These are phyloP conservation scores for Phytophthora idaei DNA, from an alignment of 352 stramenopile genomes.

Conservation along the genomic window DNA sequence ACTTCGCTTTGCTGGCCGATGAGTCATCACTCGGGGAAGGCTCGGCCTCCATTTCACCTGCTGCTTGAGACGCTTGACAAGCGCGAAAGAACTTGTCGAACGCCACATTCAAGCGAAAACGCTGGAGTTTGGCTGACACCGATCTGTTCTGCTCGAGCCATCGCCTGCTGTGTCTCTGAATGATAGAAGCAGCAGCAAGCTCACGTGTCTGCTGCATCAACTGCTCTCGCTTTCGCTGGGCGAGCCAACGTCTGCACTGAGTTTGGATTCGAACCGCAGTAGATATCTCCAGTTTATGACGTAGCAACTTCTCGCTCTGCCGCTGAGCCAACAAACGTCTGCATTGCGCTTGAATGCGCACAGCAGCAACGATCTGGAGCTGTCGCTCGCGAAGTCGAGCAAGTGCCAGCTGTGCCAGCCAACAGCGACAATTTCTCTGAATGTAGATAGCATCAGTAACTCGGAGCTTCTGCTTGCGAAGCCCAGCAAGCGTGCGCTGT, in stretches of 20 bases:
- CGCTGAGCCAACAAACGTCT: conserved; percentile 15
- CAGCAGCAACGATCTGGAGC: conserved; percentile 10
- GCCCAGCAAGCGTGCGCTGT: conserved; percentile 14
- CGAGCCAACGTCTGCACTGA: conserved; percentile 35
- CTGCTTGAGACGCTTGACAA: conserved; percentile 21
- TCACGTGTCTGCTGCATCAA: conserved; percentile 30
- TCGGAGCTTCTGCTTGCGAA: conserved; percentile 17
- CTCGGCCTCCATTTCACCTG: conserved; percentile 40
- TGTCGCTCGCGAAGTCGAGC: conserved; percentile 7
- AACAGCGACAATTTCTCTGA: conserved; percentile 23
- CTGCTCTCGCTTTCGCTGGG: conserved; percentile 17
- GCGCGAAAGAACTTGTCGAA: conserved; percentile 43
- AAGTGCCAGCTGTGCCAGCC: conserved; percentile 18
- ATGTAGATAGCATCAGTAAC: conserved; percentile 12
- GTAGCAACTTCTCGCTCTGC: conserved; percentile 11
- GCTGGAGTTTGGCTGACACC: conserved; percentile 24
- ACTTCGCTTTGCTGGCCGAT: conserved; percentile 14
- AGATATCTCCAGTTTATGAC: conserved; percentile 13
- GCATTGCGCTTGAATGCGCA: conserved; percentile 25
- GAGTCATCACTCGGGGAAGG: conserved; percentile 38
- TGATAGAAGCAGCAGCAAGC: conserved; percentile 19
- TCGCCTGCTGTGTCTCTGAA: conserved; percentile 31
- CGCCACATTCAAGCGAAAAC: conserved; percentile 39
- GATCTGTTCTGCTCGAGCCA: conserved; percentile 36
- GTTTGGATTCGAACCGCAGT: conserved; percentile 41